Evolutionary conservation across 257 asterid species (phyloP), one percentile per base, ranked within the genome.

Genomic region (Cynanchum wilfordii): DNA sequence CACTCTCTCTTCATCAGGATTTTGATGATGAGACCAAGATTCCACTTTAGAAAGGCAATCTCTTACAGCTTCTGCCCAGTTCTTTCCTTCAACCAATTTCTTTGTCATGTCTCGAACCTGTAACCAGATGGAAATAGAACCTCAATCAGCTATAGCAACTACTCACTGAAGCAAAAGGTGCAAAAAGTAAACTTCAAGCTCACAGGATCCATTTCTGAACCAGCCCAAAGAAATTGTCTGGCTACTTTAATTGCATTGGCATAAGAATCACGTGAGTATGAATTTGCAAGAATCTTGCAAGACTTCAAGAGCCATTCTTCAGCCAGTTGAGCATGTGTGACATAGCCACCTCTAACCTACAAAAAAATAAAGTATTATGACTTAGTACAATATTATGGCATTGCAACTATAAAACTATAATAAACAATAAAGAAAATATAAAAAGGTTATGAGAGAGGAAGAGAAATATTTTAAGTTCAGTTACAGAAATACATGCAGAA

Each of bases 201-300:
- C 81, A 91, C 98, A 40, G 82, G 86, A 80, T 93, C 92, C 96
- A 93, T 93, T 82, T 91, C 98, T 79, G 84, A 77, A 83, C 92
- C 98, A 79, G 91, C 98, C 98, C 98, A 93, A 80, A 89, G 84
- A 86, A 90, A 93, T 78, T 93, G 94, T 75, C 87, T 90, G 44
- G 97, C 97, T 78, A 88, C 92, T 80, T 88, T 88, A 33, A 91
- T 77, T 77, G 89, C 89, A 80, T 72, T 81, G 71, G 22, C 81
- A 85, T 83, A 93, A 81, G 92, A 81, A 71, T 82, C 84, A 77
- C 82, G 73, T 47, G 90, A 83, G 83, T 88, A 89, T 9, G 96
- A 89, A 69, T 72, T 80, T 79, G 87, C 82, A 77, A 89, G 81
- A 80, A 89, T 81, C 87, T 88, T 87, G 70, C 84, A 66, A 67